Conservation (phyloP, 768 basidiomycete species). For the Podaxis pistillaris region DNA sequence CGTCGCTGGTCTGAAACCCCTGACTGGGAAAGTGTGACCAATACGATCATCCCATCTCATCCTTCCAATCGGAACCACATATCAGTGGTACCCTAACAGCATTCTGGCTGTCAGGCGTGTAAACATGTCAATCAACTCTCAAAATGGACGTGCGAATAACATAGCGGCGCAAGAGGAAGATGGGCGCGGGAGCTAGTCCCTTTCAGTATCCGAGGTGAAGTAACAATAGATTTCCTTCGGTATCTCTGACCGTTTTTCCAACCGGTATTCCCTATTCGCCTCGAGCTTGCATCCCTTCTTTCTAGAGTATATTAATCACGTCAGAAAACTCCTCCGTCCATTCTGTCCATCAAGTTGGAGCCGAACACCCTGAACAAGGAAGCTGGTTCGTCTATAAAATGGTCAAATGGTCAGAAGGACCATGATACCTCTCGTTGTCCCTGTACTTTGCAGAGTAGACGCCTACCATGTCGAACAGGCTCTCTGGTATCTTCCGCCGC, state of each 20-base stretch:
- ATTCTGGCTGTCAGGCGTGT: too few relatives aligned
- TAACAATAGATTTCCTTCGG: neutral
- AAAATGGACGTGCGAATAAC: too few relatives aligned
- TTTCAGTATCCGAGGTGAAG: neutral
- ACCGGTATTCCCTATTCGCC: neutral
- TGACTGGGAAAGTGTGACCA: too few relatives aligned
- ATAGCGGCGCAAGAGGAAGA: too few relatives aligned
- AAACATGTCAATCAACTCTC: too few relatives aligned
- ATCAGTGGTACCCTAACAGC: too few relatives aligned
- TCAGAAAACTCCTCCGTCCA: neutral
- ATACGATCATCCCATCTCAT: too few relatives aligned
- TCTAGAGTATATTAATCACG: neutral
- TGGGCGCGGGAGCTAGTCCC: too few relatives aligned
- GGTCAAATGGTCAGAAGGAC: neutral
- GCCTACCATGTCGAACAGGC: slow-evolving; percentile 11
- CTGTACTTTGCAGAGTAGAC: neutral
- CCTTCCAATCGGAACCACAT: too few relatives aligned
- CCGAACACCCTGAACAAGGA: neutral
- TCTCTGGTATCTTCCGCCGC: slow-evolving; percentile 14
- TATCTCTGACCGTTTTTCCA: neutral
- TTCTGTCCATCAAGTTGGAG: neutral
- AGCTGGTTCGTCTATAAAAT: neutral
- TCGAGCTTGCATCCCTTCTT: neutral
- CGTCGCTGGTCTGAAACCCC: too few relatives aligned
- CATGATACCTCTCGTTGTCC: neutral